Percentiles rank a stretch among this genome's conserved stretches.
Evolutionary conservation across 148 eudicot genomes (phyloP).

Genomic region (Chenopodium quinoa): DNA sequence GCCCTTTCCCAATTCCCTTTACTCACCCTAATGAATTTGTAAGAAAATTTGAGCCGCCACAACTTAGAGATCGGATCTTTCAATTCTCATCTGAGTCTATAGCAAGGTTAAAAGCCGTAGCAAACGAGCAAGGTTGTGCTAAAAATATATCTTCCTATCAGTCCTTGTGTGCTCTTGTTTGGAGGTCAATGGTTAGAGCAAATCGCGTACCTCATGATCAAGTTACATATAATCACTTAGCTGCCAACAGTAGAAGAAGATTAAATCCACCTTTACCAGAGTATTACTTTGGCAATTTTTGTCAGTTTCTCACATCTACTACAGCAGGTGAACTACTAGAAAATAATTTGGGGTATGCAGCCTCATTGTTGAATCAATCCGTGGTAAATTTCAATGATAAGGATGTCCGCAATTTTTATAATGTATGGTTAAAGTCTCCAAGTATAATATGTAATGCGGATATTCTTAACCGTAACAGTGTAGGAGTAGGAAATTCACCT

Average conservation of each 20-base stretch:
- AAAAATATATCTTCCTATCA: slow-evolving; percentile 29
- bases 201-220: slow-evolving; percentile 4
- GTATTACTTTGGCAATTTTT: slow-evolving; percentile 27
- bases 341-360: slow-evolving; percentile 1
- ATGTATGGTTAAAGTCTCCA: neutral
- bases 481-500: no score
- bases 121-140: slow-evolving; percentile 14
- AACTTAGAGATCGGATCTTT: slow-evolving; percentile 24
- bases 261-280: slow-evolving; percentile 32
- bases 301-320: neutral
- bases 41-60: neutral
- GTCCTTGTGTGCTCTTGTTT: slow-evolving; percentile 24
- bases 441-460: no score
- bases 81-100: slow-evolving; percentile 26
- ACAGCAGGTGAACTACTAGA: slow-evolving; percentile 3
- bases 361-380: neutral
- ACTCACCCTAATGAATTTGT: slow-evolving; percentile 15
- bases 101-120: slow-evolving; percentile 26
- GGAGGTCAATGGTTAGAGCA: slow-evolving; percentile 29
- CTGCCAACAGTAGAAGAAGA: slow-evolving; percentile 19
- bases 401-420: no score
- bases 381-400: neutral
- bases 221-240: neutral
- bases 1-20: slow-evolving; percentile 10
- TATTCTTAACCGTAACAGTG: no score